Evolutionary conservation across 2,329 filamentous ascomycete species (phyloP).

Genomic region (Alternaria sp.): DNA sequence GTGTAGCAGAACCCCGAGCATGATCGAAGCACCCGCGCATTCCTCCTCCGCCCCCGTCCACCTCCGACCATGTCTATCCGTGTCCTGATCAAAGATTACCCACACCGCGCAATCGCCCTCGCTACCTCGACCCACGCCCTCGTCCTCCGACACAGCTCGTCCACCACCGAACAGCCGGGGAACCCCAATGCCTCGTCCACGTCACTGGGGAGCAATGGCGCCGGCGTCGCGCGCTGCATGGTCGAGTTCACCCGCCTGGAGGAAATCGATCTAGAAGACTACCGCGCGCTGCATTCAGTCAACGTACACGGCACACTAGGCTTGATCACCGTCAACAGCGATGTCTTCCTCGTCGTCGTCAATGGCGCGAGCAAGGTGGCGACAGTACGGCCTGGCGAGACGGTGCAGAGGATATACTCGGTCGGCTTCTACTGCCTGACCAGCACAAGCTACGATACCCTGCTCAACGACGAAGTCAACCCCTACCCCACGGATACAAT

Average conservation of each 20-base stretch:
- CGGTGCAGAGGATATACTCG: constrained; percentile 81
- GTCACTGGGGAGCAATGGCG: constrained; percentile 53
- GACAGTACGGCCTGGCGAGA: constrained; percentile 84
- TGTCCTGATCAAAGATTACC: constrained; percentile 84
- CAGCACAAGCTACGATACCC: constrained; percentile 82
- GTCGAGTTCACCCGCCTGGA: constrained; percentile 79
- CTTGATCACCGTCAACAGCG: constrained; percentile 79
- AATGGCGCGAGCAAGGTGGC: constrained; percentile 80
- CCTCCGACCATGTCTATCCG: constrained; percentile 61
- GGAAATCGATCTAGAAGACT: constrained; percentile 73
- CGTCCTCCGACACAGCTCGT: constrained; percentile 79
- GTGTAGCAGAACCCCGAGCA: constrained; percentile 22
- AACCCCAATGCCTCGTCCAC: constrained; percentile 65
- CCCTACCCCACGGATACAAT: constrained; percentile 61
- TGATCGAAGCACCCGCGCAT: constrained; percentile 22
- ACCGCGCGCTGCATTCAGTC: constrained; percentile 74
- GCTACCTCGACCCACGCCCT: constrained; percentile 79
- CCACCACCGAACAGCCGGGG: constrained; percentile 60
- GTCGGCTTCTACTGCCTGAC: constrained; percentile 95
- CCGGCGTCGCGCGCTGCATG: constrained; percentile 70
- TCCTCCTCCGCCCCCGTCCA: constrained; percentile 15
- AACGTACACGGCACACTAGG: constrained; percentile 86
- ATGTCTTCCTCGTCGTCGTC: constrained; percentile 91
- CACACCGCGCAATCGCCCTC: constrained; percentile 86
- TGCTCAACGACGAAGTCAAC: constrained; percentile 65